Evolutionary conservation across 306 rosid genomes (phyloP).

Genomic region (Begonia loranthoides): DNA sequence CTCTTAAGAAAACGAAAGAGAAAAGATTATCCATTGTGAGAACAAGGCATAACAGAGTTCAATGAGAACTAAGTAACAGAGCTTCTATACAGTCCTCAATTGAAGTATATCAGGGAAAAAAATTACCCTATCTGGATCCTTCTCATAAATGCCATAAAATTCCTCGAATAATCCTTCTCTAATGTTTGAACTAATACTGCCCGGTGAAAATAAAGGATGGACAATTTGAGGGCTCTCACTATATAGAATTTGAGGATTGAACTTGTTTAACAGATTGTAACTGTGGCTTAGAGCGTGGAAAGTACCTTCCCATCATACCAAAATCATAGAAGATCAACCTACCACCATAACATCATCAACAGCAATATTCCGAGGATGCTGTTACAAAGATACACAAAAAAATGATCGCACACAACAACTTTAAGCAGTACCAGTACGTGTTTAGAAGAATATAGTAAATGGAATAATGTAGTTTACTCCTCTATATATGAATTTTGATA

Average conservation of each 20-base stretch:
- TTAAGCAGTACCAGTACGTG: too few relatives aligned
- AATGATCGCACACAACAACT: too few relatives aligned
- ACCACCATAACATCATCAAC: constrained; percentile 98
- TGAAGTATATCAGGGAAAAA: too few relatives aligned
- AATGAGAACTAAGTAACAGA: too few relatives aligned
- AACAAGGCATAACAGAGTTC: too few relatives aligned
- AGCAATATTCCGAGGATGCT: constrained; percentile 99
- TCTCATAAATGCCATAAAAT: constrained; percentile 94
- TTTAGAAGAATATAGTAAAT: too few relatives aligned
- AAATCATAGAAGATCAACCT: constrained; percentile 98
- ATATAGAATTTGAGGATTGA: neutral
- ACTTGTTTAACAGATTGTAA: neutral
- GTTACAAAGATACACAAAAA: constrained; percentile 13
- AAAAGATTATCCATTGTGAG: too few relatives aligned
- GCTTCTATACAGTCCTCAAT: too few relatives aligned
- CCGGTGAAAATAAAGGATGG: constrained; percentile 11
- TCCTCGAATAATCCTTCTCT: constrained; percentile 91
- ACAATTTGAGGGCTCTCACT: neutral
- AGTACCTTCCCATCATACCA: constrained; percentile 99
- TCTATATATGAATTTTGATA: too few relatives aligned
- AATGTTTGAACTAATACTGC: constrained; percentile 86
- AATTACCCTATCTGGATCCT: constrained; percentile 84
- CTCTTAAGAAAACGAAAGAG: too few relatives aligned
- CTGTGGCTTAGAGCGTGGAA: neutral
- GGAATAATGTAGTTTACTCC: too few relatives aligned